These are phyloP conservation scores for Triglochin maritima DNA, from an alignment of 106 monocot species.

Conservation along the genomic window DNA sequence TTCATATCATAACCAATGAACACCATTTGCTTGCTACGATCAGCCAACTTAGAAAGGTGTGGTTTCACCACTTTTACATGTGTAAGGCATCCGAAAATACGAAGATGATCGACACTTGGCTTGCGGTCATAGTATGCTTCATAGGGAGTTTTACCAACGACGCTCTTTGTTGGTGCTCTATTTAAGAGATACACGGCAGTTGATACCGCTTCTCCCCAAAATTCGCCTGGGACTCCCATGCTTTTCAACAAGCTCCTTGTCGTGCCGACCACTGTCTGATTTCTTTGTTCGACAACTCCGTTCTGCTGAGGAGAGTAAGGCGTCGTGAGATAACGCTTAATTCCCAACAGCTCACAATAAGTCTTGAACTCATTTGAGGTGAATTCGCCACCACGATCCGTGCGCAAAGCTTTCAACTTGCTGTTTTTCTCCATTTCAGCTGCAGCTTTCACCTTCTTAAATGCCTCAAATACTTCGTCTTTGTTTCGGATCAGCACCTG, in stretches of 20 bases:
- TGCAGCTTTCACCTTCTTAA: conserved; percentile 11
- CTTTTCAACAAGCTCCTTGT: conserved; percentile 1
- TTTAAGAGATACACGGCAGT: conserved; percentile 12
- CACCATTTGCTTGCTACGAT: neutral
- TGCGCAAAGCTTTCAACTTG: neutral
- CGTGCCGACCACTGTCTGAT: conserved; percentile 11
- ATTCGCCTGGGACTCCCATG: neutral
- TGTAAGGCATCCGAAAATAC: conserved; percentile 15
- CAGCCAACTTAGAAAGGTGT: conserved; percentile 13
- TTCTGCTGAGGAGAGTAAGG: conserved; percentile 25
- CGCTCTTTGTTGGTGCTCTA: conserved; percentile 5
- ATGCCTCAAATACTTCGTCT: conserved; percentile 1
- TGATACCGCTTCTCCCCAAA: conserved; percentile 16
- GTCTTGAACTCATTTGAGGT: conserved; percentile 5
- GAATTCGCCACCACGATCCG: conserved; percentile 18
- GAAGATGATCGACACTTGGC: conserved; percentile 5
- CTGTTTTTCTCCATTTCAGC: conserved; percentile 5
- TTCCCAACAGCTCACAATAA: conserved; percentile 1
- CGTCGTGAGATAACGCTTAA: conserved; percentile 6
- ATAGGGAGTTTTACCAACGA: conserved; percentile 6
- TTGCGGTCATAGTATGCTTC: conserved; percentile 11
- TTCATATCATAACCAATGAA: conserved; percentile 1
- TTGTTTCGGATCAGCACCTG: conserved; percentile 10
- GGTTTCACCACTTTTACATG: conserved; percentile 1
- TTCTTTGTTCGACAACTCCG: conserved; percentile 16